These are phyloP conservation scores for Furcasterigmium sp. DNA, from an alignment of 2,329 filamentous ascomycete species.

Conservation along the genomic window DNA sequence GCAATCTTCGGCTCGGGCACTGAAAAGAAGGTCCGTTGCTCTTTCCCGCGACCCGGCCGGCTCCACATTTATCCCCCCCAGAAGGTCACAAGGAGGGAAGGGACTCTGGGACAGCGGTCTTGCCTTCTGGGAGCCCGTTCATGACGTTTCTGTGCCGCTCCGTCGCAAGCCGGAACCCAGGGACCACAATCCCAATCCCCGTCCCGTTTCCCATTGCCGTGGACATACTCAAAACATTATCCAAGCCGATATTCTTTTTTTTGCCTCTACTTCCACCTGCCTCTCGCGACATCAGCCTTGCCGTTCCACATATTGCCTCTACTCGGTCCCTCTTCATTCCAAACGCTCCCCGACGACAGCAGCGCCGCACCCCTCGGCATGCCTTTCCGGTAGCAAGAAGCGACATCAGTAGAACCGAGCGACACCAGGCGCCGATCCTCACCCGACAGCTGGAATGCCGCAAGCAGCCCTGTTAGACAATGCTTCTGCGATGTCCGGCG, in stretches of 20 bases:
- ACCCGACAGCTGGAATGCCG: constrained; percentile 1
- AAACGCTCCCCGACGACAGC: too few species aligned
- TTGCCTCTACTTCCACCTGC: neutral
- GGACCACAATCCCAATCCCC: neutral
- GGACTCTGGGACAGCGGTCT: too few species aligned
- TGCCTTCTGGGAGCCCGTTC: neutral
- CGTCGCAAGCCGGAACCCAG: constrained; percentile 1
- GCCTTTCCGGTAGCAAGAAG: neutral
- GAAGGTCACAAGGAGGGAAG: too few species aligned
- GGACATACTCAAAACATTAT: too few species aligned
- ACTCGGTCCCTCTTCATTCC: too few species aligned
- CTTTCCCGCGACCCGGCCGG: neutral
- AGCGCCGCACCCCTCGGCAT: neutral
- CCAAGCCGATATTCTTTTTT: too few species aligned
- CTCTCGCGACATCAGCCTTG: neutral
- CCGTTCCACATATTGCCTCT: neutral
- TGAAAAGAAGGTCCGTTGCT: too few species aligned
- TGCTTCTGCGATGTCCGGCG: constrained; percentile 52
- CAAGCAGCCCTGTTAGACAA: constrained; percentile 34
- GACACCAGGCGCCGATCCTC: neutral
- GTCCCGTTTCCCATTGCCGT: neutral
- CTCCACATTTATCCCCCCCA: neutral
- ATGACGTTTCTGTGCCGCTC: neutral
- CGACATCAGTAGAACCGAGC: neutral
- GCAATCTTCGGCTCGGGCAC: constrained; percentile 21